Conservation (phyloP, 306 rosid species). For the Cyamopsis tetragonoloba region DNA sequence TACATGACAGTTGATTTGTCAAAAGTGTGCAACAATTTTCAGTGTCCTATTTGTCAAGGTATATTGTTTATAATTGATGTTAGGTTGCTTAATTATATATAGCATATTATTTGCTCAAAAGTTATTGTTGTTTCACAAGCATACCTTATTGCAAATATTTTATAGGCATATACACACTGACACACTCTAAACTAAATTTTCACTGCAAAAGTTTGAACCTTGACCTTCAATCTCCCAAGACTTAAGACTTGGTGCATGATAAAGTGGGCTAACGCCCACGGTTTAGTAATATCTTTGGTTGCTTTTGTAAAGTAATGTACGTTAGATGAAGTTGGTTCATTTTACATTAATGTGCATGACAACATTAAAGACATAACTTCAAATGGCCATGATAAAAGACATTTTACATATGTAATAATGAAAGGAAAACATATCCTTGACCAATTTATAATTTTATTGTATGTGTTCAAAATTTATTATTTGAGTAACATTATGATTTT, state of each 20-base stretch:
- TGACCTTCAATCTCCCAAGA: no score
- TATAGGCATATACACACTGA: no score
- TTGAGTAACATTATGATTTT: neutral
- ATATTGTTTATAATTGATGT: slow-evolving; percentile 15
- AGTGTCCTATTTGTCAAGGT: slow-evolving; percentile 90
- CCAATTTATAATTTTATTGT: neutral
- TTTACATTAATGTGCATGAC: neutral
- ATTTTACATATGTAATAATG: slow-evolving; percentile 3
- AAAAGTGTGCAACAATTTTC: slow-evolving; percentile 69
- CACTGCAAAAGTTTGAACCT: no score
- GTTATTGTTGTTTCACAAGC: neutral
- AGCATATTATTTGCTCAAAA: neutral
- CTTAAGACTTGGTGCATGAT: no score
- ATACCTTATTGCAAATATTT: neutral
- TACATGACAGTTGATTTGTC: slow-evolving; percentile 47
- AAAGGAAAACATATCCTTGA: neutral
- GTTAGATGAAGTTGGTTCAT: neutral
- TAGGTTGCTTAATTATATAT: slow-evolving; percentile 1
- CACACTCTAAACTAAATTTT: no score
- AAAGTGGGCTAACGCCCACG: no score
- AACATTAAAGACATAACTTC: neutral
- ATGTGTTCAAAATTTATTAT: neutral
- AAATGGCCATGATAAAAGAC: neutral
- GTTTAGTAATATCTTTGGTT: slow-evolving; percentile 13
- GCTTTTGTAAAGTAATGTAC: neutral